phyloP scores from a whole-genome alignment of 371 early-diverging fungal species.

The Zancudomyces culisetae region DNA sequence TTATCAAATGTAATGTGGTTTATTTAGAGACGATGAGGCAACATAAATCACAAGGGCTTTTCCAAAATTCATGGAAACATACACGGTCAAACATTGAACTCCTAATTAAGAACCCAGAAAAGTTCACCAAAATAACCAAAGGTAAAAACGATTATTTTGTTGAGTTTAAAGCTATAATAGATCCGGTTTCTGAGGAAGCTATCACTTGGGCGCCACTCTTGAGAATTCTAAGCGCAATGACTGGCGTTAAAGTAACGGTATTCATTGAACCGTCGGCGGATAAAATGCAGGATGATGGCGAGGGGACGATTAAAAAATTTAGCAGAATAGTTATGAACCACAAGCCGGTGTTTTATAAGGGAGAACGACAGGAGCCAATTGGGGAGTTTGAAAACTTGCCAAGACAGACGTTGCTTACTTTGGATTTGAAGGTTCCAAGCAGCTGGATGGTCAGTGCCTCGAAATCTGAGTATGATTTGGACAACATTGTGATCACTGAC shows the following conservation, averaged over 20 bases:
- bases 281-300: constrained; percentile 17
- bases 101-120: too few species aligned
- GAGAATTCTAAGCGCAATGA: constrained; percentile 32
- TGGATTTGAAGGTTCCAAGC: constrained; percentile 63
- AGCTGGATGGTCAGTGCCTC: constrained; percentile 77
- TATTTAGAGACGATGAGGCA: background rate
- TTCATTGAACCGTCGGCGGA: constrained; percentile 39
- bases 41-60: background rate
- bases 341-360: constrained; percentile 36
- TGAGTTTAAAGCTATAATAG: constrained; percentile 43
- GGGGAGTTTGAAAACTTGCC: constrained; percentile 61
- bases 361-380: constrained; percentile 20
- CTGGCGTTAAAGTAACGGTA: constrained; percentile 38
- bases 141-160: constrained; percentile 5
- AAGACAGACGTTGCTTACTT: constrained; percentile 50
- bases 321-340: constrained; percentile 66
- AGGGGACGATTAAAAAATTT: constrained; percentile 62
- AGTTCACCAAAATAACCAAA: background rate
- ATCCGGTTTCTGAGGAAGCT: constrained; percentile 52
- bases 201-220: constrained; percentile 57
- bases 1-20: background rate
- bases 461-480: constrained; percentile 68
- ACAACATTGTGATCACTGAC: constrained; percentile 52
- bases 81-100: too few species aligned
- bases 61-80: background rate